Base-by-base conservation (phyloP, 371 early-diverging fungal genomes). In the Zopfochytrium polystomum region DNA sequence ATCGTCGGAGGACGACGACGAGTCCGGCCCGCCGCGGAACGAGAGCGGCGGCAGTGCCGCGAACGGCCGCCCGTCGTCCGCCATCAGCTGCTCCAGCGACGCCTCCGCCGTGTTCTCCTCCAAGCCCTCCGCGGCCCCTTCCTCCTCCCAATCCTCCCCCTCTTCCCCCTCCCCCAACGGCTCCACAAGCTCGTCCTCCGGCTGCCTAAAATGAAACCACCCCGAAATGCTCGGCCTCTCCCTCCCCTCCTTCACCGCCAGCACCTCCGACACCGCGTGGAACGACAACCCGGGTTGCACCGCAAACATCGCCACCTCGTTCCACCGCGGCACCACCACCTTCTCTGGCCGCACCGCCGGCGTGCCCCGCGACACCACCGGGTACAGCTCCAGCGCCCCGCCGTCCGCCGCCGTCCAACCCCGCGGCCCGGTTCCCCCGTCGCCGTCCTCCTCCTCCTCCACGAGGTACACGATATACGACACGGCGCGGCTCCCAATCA, bases 211-310 rank as follows among this genome's bases (percentile, higher is more conserved):
- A 59, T 88, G 87, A 67, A 87, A 89, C 90, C 89, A 88, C 4
- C 90, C 90, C 49, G 82, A 83, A 49, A 88, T 87, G 65, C 82
- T 82, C 49, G 86, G 68, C 31, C 90, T 72, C 56, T 81, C 78
- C 47, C 83, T 79, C 15, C n/a, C n/a, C n/a, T n/a, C n/a, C n/a
- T 68, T 72, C 20, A 65, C 76, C 9, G 77, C 78, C 0, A 85
- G 81, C 4, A 90, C 89, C 69, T 90, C 89, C 52, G 88, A 80
- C 6, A 90, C 89, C 4, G 88, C 79, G 60, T 90, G 90, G 73
- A 87, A 87, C 27, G 86, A 86, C 47, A 26, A 7, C 15, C 90
- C 90, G 0, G 90, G 88, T 27, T 81, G 82, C 32, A 90, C 90
- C 0, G 85, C 82, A 57, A 90, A 90, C 77, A 90, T 65, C 42